Evolutionary conservation across 345 rosid genomes (phyloP).

Genomic region (Syzygium jambos): DNA sequence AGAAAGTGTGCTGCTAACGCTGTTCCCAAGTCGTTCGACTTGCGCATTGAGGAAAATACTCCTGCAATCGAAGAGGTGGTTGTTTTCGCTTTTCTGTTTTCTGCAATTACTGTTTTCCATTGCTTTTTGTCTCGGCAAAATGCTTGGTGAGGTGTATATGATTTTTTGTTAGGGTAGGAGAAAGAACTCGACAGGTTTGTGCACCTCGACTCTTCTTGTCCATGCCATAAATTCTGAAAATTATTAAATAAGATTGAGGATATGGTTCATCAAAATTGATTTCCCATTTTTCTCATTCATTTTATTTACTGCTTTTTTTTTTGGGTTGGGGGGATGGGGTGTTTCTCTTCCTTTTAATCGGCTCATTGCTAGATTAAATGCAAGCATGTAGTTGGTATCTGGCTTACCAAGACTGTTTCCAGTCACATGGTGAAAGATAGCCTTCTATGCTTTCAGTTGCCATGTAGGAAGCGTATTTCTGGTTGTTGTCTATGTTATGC

Average conservation of each 20-base stretch:
- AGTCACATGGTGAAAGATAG: neutral
- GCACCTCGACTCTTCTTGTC: neutral
- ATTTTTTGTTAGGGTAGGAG: neutral
- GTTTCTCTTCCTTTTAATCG: neutral
- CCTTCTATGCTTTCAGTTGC: neutral
- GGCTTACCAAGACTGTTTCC: neutral
- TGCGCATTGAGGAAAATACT: conserved; percentile 67
- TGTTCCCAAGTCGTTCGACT: conserved; percentile 82
- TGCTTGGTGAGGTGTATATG: neutral
- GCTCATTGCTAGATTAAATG: neutral
- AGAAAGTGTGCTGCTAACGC: conserved; percentile 96
- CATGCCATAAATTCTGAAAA: neutral
- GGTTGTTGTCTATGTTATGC: neutral
- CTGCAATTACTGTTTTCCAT: neutral
- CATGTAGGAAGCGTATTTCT: neutral
- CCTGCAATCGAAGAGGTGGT: conserved; percentile 74
- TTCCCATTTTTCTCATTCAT: neutral
- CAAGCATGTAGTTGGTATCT: neutral
- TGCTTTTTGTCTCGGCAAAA: neutral
- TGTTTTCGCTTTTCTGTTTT: neutral
- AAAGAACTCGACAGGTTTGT: neutral
- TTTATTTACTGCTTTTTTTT: neutral
- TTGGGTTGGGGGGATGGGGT: neutral
- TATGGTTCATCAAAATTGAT: neutral
- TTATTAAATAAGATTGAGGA: neutral